A percentile compares a stretch with the other conserved stretches of the same genome.
These are phyloP conservation scores for Stygiomarasmius scandens DNA, from an alignment of 1,284 basidiomycete species.

Conservation along the genomic window DNA sequence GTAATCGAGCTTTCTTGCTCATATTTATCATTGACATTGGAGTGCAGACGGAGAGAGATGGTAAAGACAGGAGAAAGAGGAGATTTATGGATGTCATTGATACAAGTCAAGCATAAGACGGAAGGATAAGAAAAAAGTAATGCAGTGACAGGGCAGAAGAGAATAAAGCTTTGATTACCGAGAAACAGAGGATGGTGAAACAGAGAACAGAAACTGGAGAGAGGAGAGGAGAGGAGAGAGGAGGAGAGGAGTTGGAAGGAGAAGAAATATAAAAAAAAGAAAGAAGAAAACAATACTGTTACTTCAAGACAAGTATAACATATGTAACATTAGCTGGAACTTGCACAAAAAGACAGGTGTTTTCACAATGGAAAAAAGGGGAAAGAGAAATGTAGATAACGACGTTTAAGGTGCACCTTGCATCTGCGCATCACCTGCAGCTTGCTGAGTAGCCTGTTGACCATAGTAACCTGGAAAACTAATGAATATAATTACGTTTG, in stretches of 20 bases:
- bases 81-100: slow-evolving; percentile 7
- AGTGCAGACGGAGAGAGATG: slow-evolving; percentile 21
- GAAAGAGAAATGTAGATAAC: slow-evolving; percentile 19
- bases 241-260: slow-evolving; percentile 21
- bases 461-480: slow-evolving; percentile 68
- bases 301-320: slow-evolving; percentile 31
- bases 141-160: background rate
- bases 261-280: slow-evolving; percentile 6
- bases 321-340: slow-evolving; percentile 18
- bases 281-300: slow-evolving; percentile 23
- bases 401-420: slow-evolving; percentile 53
- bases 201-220: slow-evolving; percentile 5
- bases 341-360: slow-evolving; percentile 20
- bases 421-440: slow-evolving; percentile 59
- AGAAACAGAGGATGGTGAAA: background rate
- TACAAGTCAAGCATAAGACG: slow-evolving; percentile 13
- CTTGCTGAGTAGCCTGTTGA: slow-evolving; percentile 67
- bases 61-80: slow-evolving; percentile 22
- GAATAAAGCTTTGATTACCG: background rate
- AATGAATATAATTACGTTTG: slow-evolving; percentile 16
- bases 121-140: background rate
- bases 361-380: slow-evolving; percentile 24
- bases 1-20: slow-evolving; percentile 15
- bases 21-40: slow-evolving; percentile 18
- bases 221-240: slow-evolving; percentile 16